Evolutionary conservation across 306 rosid genomes (phyloP).

Genomic region (Erythrophleum fordii): DNA sequence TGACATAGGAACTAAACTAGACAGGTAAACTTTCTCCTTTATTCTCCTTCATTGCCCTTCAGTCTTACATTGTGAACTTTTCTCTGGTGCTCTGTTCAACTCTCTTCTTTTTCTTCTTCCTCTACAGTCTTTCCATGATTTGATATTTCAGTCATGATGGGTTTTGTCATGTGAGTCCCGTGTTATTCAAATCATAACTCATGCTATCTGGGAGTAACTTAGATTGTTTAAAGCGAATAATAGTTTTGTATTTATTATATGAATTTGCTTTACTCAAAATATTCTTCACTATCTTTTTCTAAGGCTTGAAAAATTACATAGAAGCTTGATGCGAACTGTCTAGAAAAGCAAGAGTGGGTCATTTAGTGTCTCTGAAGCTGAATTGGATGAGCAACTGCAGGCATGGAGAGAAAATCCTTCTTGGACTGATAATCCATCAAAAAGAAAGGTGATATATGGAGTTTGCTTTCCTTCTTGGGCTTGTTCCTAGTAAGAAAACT

Average conservation of each 20-base stretch:
- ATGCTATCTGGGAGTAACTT: too few relatives aligned
- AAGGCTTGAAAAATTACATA: conserved; percentile 8
- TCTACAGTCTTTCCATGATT: too few relatives aligned
- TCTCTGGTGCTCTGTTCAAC: too few relatives aligned
- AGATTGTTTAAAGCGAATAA: neutral
- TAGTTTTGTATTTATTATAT: conserved; percentile 10
- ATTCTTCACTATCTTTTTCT: conserved; percentile 37
- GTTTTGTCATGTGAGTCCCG: too few relatives aligned
- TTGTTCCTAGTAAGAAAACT: too few relatives aligned
- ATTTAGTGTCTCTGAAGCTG: conserved; percentile 61
- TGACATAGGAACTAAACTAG: conserved; percentile 3
- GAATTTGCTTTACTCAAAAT: conserved; percentile 45
- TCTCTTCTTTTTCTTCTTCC: too few relatives aligned
- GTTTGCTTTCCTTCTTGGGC: conserved; percentile 32
- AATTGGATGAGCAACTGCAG: conserved; percentile 75
- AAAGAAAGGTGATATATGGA: conserved; percentile 61
- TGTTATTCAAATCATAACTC: too few relatives aligned
- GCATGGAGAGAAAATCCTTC: conserved; percentile 90
- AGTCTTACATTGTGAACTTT: too few relatives aligned
- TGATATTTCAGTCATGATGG: too few relatives aligned
- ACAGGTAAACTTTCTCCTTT: conserved; percentile 3
- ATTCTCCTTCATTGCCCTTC: too few relatives aligned
- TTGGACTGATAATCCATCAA: conserved; percentile 77
- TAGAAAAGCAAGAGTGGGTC: conserved; percentile 41
- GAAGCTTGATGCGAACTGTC: conserved; percentile 23